Base-by-base conservation (phyloP, 768 basidiomycete genomes). In the Chalciporus sphaerocephalus region DNA sequence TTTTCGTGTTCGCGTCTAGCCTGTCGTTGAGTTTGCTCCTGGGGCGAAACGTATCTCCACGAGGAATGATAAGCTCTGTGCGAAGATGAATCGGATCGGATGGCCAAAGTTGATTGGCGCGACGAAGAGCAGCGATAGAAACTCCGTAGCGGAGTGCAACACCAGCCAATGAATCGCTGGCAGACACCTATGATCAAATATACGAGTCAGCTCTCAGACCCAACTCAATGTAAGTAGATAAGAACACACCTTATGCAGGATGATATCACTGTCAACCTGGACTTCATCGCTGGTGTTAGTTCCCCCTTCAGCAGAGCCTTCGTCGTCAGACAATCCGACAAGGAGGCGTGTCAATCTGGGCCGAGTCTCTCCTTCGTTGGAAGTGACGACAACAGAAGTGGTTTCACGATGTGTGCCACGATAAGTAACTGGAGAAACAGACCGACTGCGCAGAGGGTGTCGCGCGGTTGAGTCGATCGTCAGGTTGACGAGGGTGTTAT, bases 71-170 rank as follows among this genome's bases (percentile, higher is more conserved):
- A 27, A 96, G 79, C 6, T 80, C 73, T 37, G 82, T 81, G 22
- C 94, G 86, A 25, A 93, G 76, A 67, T 95, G 91, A 37, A 99
- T 87, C 1, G 91, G 78, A 61, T 98, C 96, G 6, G 89, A 86
- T 6, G 91, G 65, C 96, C 96, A 99, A 7, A 99, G 72, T 53
- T 93, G 90, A 65, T 99, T 99, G 38, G 84, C 83, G 54, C 83
- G 76, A 38, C 94, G 84, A 11, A 99, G 76, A 12, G 87, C 84
- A 21, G 89, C 77, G 42, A 96, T 72, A 15, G 84, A 78, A 43
- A 95, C 85, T 2, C 90, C 91, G 63, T 97, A 96, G 56, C 84
- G 90, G 39, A 98, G 72, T 0, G 95, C 83, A 11, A 98, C 84
- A 21, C 91, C 86, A 13, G 92, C 80, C 23, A 97, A 69, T 9